Percentiles rank a stretch among this genome's conserved stretches.
phyloP scores from a whole-genome alignment of 192 early-diverging fungal species.

The Coemansia sp. region DNA sequence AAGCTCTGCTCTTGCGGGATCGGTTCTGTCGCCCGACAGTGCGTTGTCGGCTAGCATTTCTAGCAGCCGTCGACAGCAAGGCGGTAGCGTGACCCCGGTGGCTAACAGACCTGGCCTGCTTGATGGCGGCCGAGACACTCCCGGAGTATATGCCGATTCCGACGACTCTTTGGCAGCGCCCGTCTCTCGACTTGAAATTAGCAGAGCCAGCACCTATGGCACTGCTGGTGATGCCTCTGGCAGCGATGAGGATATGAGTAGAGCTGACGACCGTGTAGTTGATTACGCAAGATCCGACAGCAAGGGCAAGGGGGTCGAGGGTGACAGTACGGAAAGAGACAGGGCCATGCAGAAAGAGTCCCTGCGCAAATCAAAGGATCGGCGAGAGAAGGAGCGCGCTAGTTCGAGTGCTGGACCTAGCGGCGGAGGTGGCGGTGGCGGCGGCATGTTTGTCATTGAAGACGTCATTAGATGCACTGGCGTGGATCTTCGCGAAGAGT shows the following conservation, averaged over 20 bases:
- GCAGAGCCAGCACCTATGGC: slow-evolving; percentile 18
- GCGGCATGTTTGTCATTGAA: slow-evolving; percentile 44
- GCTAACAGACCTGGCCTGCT: not conserved
- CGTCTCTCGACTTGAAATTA: slow-evolving; percentile 7
- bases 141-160: slow-evolving; percentile 5
- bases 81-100: slow-evolving; percentile 2
- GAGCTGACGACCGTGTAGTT: not conserved
- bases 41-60: slow-evolving; percentile 3
- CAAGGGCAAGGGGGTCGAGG: not conserved
- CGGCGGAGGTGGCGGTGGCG: slow-evolving; percentile 8
- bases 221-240: slow-evolving; percentile 19
- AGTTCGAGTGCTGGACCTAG: slow-evolving; percentile 2
- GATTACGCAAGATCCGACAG: not conserved
- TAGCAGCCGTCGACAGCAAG: not conserved
- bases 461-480: slow-evolving; percentile 78
- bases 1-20: slow-evolving; percentile 7
- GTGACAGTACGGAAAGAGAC: slow-evolving; percentile 1
- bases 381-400: slow-evolving; percentile 31
- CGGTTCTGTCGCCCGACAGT: slow-evolving; percentile 12
- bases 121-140: not conserved
- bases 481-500: slow-evolving; percentile 67
- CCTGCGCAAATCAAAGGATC: slow-evolving; percentile 16
- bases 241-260: slow-evolving; percentile 5
- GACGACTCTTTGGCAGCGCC: slow-evolving; percentile 3
- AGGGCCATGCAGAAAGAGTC: slow-evolving; percentile 3